Conservation (phyloP, 768 basidiomycete genomes). For the Lactarius sanguifluus region DNA sequence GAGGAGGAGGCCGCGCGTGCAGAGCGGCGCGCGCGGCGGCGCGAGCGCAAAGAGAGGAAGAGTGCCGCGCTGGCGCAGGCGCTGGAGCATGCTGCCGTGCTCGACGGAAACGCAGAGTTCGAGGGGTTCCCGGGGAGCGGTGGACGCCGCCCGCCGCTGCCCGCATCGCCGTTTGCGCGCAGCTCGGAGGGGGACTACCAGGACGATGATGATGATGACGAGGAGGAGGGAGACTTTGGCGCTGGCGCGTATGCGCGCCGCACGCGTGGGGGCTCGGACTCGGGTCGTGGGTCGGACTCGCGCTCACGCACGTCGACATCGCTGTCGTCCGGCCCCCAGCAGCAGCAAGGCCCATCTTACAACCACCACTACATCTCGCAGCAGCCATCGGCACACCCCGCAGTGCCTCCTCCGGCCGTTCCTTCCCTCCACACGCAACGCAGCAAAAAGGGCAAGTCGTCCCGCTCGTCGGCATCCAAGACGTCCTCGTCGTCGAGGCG, state of each 20-base stretch:
- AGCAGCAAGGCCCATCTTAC: constrained; percentile 21
- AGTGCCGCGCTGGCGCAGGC: constrained; percentile 43
- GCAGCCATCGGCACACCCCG: constrained; percentile 20
- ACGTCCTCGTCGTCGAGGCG: constrained; percentile 34
- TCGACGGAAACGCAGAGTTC: constrained; percentile 44
- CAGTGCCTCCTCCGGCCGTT: background rate
- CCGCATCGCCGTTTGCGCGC: constrained; percentile 29
- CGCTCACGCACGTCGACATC: constrained; percentile 62
- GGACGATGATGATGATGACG: constrained; percentile 45
- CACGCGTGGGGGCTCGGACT: constrained; percentile 35
- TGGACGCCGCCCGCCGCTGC: constrained; percentile 4
- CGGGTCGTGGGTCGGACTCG: constrained; percentile 52
- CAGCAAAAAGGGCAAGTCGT: constrained; percentile 29
- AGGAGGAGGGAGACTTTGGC: constrained; percentile 58
- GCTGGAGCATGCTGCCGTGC: constrained; percentile 32
- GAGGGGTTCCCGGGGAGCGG: constrained; percentile 68
- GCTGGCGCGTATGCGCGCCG: constrained; percentile 51
- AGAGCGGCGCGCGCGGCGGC: constrained; percentile 46
- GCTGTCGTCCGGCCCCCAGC: constrained; percentile 28
- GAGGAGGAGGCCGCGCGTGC: constrained; percentile 41
- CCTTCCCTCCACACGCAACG: constrained; percentile 11
- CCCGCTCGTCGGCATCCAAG: constrained; percentile 31
- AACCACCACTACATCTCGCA: constrained; percentile 34
- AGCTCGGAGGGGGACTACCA: constrained; percentile 16
- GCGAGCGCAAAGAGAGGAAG: constrained; percentile 48